Evolutionary conservation across 2,329 filamentous ascomycete species (phyloP).

Genomic region (Fusarium drepaniforme): DNA sequence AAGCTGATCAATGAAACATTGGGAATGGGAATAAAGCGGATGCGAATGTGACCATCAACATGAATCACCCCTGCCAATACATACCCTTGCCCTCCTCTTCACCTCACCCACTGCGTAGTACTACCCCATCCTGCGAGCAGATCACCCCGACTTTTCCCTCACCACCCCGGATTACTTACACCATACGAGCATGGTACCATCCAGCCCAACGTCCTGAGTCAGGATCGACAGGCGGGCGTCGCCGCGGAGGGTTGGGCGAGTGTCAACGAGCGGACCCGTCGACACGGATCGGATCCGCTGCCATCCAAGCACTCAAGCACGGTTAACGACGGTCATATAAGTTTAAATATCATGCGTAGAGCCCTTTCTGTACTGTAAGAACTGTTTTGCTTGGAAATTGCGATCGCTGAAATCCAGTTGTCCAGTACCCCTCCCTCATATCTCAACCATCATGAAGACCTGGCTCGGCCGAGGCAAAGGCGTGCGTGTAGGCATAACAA

Average conservation of each 20-base stretch:
- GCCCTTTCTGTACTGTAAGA: neutral
- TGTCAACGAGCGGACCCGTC: neutral
- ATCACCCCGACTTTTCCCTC: neutral
- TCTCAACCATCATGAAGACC: conserved; percentile 25
- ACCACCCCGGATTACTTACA: conserved; percentile 2
- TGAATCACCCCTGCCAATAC: neutral
- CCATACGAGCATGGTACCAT: conserved; percentile 12
- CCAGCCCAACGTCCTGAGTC: neutral
- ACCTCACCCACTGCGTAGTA: neutral
- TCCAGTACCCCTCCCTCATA: neutral
- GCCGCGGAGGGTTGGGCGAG: neutral
- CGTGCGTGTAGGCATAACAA: conserved; percentile 36
- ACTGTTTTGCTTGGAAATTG: neutral
- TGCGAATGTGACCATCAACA: neutral
- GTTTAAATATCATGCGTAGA: neutral
- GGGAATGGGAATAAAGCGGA: neutral
- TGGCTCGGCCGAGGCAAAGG: conserved; percentile 42
- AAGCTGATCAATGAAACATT: neutral
- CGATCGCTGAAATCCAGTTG: neutral
- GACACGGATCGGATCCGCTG: neutral
- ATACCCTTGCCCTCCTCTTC: neutral
- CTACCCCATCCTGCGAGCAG: neutral
- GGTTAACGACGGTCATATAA: neutral
- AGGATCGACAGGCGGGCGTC: neutral
- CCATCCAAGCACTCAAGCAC: neutral